These are phyloP conservation scores for Jimgerdemannia flammicorona DNA, from an alignment of 192 early-diverging fungal species.

Conservation along the genomic window DNA sequence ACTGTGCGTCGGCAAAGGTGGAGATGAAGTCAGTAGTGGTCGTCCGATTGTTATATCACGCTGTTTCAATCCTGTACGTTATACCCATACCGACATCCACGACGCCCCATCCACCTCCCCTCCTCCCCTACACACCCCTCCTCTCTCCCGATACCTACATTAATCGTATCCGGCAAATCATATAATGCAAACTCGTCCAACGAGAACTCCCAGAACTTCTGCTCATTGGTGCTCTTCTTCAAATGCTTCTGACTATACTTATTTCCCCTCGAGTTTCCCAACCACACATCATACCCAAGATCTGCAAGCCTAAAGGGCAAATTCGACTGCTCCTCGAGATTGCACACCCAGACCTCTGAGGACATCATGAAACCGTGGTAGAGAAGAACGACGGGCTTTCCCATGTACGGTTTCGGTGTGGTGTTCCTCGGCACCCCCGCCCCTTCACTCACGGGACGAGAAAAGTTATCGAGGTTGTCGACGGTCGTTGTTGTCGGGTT, in stretches of 20 bases:
- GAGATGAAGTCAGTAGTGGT: not conserved
- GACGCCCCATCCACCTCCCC: too few species aligned
- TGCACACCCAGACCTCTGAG: constrained; percentile 90
- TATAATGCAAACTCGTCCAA: constrained; percentile 87
- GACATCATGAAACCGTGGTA: constrained; percentile 96
- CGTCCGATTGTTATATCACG: not conserved
- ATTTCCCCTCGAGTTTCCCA: constrained; percentile 92
- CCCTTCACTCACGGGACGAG: not conserved
- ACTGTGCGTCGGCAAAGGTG: constrained; percentile 28
- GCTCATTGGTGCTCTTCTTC: constrained; percentile 57
- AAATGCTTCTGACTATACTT: constrained; percentile 90
- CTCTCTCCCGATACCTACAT: constrained; percentile 40
- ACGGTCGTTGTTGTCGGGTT: not conserved
- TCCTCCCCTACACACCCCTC: too few species aligned
- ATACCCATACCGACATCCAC: too few species aligned
- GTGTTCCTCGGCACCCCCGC: constrained; percentile 14
- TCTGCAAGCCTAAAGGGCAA: constrained; percentile 84
- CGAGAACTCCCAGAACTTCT: constrained; percentile 90
- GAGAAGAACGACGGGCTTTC: constrained; percentile 84
- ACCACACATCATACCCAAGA: constrained; percentile 93
- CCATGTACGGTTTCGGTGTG: constrained; percentile 11
- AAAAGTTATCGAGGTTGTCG: not conserved
- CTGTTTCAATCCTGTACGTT: not conserved
- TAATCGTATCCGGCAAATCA: constrained; percentile 83
- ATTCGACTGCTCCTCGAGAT: constrained; percentile 67